A percentile compares a stretch with the other conserved stretches of the same genome.
phyloP scores from a whole-genome alignment of 2,329 filamentous ascomycete genomes.

The Ascochyta pisi region DNA sequence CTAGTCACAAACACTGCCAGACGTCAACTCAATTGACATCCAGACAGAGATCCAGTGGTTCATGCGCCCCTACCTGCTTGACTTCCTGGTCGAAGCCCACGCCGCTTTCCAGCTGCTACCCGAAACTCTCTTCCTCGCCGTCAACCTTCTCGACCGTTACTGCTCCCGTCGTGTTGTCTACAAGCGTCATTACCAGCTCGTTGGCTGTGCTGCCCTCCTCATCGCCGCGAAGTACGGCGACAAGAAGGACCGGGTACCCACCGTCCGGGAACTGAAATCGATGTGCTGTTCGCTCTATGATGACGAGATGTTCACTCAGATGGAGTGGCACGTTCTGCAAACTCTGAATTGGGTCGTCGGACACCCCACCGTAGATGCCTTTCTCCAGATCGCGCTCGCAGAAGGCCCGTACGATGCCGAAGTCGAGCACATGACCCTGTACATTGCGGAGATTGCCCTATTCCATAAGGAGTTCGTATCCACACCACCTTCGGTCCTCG shows the following conservation, averaged over 20 bases:
- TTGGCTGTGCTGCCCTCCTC: conserved; percentile 92
- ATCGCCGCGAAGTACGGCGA: conserved; percentile 99
- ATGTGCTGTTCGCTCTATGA: conserved; percentile 99
- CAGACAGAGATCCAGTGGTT: conserved; percentile 99
- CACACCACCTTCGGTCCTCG: conserved; percentile 87
- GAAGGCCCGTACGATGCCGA: conserved; percentile 79
- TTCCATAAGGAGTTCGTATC: conserved; percentile 98
- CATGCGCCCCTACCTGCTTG: conserved; percentile 97
- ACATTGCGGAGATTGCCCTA: conserved; percentile 92
- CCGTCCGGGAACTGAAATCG: conserved; percentile 94
- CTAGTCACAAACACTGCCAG: conserved; percentile 84
- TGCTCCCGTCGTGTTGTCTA: conserved; percentile 98
- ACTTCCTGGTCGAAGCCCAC: conserved; percentile 97
- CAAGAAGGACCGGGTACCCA: conserved; percentile 97
- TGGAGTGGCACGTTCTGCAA: conserved; percentile 99
- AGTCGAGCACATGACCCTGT: conserved; percentile 92
- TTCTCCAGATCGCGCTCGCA: conserved; percentile 83
- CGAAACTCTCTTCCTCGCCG: conserved; percentile 92
- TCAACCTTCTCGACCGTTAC: conserved; percentile 97
- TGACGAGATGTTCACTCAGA: conserved; percentile 99
- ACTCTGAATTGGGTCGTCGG: conserved; percentile 96
- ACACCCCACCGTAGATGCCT: conserved; percentile 94
- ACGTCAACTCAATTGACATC: conserved; percentile 98
- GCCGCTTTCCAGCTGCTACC: conserved; percentile 92
- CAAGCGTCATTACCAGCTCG: conserved; percentile 98